These are phyloP conservation scores for Fusarium piperis DNA, from an alignment of 2,329 filamentous ascomycete species.

Conservation along the genomic window DNA sequence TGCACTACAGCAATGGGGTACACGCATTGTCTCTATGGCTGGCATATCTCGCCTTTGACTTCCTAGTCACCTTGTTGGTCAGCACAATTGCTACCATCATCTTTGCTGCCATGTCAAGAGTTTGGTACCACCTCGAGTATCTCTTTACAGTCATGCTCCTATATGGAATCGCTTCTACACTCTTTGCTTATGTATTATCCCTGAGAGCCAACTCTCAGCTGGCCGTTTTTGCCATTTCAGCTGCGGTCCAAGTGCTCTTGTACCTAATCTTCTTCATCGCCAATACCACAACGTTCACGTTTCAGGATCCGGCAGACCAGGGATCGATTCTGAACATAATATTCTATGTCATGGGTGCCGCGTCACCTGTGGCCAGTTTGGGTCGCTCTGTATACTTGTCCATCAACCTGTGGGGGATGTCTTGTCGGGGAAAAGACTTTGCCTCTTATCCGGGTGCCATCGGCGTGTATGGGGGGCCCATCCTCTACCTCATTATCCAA, in stretches of 20 bases:
- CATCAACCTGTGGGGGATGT: neutral
- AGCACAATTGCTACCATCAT: neutral
- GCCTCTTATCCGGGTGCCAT: neutral
- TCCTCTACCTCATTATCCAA: neutral
- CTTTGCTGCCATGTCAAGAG: neutral
- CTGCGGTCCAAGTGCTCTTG: neutral
- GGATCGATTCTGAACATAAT: neutral
- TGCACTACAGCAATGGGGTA: constrained; percentile 15
- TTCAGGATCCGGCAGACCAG: neutral
- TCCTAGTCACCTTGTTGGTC: neutral
- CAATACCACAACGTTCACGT: neutral
- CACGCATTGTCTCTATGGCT: constrained; percentile 4
- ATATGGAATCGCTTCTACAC: neutral
- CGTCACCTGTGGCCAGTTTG: neutral
- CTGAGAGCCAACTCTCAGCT: neutral
- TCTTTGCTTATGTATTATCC: neutral
- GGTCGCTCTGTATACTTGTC: neutral
- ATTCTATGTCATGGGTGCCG: neutral
- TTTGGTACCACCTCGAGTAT: constrained; percentile 7
- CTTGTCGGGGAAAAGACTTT: neutral
- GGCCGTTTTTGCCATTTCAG: neutral
- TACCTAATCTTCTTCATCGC: constrained; percentile 4
- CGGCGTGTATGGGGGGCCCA: neutral
- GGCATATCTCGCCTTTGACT: neutral
- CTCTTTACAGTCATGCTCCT: neutral